Evolutionary conservation across 129 eudicot species (phyloP).

Genomic region (Lactuca saligna): DNA sequence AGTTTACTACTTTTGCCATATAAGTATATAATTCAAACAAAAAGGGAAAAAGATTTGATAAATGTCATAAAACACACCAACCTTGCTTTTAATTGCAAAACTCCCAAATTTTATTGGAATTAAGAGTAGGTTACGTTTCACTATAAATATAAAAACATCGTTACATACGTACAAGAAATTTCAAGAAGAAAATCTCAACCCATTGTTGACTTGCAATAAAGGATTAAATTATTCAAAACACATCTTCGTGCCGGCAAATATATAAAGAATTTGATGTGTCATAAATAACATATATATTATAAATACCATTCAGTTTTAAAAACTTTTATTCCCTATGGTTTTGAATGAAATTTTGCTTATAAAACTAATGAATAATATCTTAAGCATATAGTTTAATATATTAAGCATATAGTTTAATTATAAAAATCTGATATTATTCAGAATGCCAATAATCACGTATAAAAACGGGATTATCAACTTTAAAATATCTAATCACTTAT

Average conservation of each 20-base stretch:
- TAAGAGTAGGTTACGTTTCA: slow-evolving; percentile 19
- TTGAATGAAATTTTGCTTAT: neutral
- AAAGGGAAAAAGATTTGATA: neutral
- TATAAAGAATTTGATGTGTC: neutral
- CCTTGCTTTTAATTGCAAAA: slow-evolving; percentile 26
- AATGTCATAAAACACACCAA: slow-evolving; percentile 23
- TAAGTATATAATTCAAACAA: neutral
- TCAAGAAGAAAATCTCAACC: slow-evolving; percentile 28
- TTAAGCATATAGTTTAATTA: neutral
- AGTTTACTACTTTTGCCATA: neutral
- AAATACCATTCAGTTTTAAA: neutral
- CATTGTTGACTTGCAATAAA: slow-evolving; percentile 20
- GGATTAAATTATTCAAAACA: slow-evolving; percentile 19
- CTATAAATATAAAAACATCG: slow-evolving; percentile 8
- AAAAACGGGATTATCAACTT: neutral
- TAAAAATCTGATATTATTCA: too few relatives aligned
- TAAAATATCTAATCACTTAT: too few relatives aligned
- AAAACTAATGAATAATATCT: neutral
- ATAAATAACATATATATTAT: neutral
- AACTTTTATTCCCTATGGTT: neutral
- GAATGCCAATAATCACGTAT: neutral
- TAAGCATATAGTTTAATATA: neutral
- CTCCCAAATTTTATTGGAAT: slow-evolving; percentile 11
- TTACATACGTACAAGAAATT: slow-evolving; percentile 29
- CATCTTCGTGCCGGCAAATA: slow-evolving; percentile 11